Conservation (phyloP, 2,329 filamentous ascomycete genomes). For the Paecilomyces variotii region DNA sequence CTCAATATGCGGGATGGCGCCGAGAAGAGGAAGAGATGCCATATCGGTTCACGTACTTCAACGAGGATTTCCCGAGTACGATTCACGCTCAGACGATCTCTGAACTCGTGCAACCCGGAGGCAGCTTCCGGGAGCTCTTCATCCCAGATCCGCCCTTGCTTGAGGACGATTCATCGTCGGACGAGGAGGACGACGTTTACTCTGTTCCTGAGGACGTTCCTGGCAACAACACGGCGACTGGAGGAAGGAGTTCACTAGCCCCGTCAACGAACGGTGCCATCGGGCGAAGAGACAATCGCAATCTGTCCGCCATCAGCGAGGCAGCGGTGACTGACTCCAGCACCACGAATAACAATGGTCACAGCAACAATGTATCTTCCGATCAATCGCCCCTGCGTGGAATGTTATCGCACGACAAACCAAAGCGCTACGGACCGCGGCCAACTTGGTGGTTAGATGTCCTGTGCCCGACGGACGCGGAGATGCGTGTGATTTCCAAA, state of each 20-base stretch:
- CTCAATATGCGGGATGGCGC: slow-evolving; percentile 74
- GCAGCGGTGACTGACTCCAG: background rate
- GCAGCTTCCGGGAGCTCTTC: slow-evolving; percentile 80
- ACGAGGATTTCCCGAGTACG: slow-evolving; percentile 90
- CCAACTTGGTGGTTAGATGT: slow-evolving; percentile 98
- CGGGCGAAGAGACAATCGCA: background rate
- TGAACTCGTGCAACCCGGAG: slow-evolving; percentile 77
- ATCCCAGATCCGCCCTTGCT: slow-evolving; percentile 74
- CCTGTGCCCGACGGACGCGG: slow-evolving; percentile 78
- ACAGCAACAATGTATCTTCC: slow-evolving; percentile 17
- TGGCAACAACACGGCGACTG: background rate
- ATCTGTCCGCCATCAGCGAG: background rate
- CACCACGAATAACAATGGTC: slow-evolving; percentile 6
- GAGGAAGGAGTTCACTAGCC: slow-evolving; percentile 11
- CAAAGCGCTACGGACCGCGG: slow-evolving; percentile 62
- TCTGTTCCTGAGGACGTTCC: slow-evolving; percentile 20
- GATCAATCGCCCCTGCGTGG: background rate
- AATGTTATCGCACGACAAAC: slow-evolving; percentile 19
- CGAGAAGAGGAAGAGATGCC: slow-evolving; percentile 81
- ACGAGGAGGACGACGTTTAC: slow-evolving; percentile 52
- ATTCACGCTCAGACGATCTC: slow-evolving; percentile 95
- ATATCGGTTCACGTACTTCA: slow-evolving; percentile 97
- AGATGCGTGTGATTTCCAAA: slow-evolving; percentile 91
- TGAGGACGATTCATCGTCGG: slow-evolving; percentile 58
- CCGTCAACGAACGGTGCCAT: slow-evolving; percentile 1